Conservation (phyloP, 306 rosid genomes). For the Casuarina glauca region DNA sequence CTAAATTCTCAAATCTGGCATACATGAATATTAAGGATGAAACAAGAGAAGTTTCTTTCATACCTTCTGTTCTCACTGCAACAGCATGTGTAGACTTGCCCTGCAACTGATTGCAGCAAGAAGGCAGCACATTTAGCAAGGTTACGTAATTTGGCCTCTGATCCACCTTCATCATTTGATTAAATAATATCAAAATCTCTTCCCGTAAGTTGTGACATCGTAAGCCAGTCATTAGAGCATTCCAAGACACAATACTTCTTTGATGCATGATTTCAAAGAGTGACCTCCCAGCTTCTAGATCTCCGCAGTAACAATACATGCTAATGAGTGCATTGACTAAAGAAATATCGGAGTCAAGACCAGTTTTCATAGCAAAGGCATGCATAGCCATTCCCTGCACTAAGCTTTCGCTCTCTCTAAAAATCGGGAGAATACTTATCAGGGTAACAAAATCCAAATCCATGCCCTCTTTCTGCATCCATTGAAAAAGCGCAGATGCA, state of each 20-base stretch:
- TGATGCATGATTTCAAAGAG: constrained; percentile 33
- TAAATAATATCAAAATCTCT: constrained; percentile 14
- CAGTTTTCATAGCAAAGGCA: constrained; percentile 27
- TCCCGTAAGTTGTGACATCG: constrained; percentile 25
- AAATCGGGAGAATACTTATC: constrained; percentile 32
- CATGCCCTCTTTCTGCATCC: constrained; percentile 33
- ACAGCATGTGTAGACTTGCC: constrained; percentile 39
- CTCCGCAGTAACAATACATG: constrained; percentile 38
- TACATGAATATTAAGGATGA: constrained; percentile 40
- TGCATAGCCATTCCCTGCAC: constrained; percentile 36
- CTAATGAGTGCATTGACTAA: constrained; percentile 34
- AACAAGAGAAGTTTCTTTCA: constrained; percentile 22
- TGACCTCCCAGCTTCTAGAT: constrained; percentile 31
- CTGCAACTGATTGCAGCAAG: constrained; percentile 30
- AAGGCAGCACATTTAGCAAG: constrained; percentile 31
- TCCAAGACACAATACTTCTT: constrained; percentile 35
- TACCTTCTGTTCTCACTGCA: constrained; percentile 20
- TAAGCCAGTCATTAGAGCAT: constrained; percentile 40
- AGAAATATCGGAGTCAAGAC: constrained; percentile 25
- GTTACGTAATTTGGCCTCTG: constrained; percentile 35
- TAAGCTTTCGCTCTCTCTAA: constrained; percentile 7
- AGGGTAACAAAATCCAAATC: constrained; percentile 33
- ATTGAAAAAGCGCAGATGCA: constrained; percentile 9
- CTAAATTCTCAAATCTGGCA: constrained; percentile 27
- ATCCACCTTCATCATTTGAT: constrained; percentile 21